Conservation (phyloP, 1,139 yeast species). For the Pichia sp. region DNA sequence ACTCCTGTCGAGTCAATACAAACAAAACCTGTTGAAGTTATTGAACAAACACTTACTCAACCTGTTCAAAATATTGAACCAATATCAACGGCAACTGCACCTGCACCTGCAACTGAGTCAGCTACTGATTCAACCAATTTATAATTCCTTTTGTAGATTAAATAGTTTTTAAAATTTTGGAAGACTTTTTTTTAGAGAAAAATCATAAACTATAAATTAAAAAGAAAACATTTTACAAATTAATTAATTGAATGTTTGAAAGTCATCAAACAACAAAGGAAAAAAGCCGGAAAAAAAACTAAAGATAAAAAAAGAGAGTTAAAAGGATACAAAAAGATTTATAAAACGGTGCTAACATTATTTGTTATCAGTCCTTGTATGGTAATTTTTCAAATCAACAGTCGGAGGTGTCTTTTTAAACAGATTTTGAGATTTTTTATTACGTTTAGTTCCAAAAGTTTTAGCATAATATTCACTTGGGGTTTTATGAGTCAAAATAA, state of each 20-base stretch:
- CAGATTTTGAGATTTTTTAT: conserved; percentile 14
- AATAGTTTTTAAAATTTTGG: background rate
- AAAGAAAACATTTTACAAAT: background rate
- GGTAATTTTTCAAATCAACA: conserved; percentile 4
- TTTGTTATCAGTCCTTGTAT: conserved; percentile 1
- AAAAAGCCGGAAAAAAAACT: background rate
- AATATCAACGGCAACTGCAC: background rate
- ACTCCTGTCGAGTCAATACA: background rate
- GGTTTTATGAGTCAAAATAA: conserved; percentile 20
- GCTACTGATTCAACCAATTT: background rate
- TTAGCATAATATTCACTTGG: conserved; percentile 23
- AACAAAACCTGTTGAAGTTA: background rate
- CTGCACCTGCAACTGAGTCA: background rate
- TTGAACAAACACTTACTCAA: background rate
- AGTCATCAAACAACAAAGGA: background rate
- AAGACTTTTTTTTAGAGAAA: background rate
- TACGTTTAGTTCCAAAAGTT: conserved; percentile 18
- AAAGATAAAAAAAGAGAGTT: background rate
- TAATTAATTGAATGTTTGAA: background rate
- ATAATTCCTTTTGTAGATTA: background rate
- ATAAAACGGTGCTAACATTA: background rate
- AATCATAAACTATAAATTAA: background rate
- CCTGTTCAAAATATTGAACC: background rate
- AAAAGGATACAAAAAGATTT: background rate
- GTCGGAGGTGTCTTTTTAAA: conserved; percentile 17